Evolutionary conservation across 306 rosid species (phyloP).

Genomic region (Trichosanthes cucumerina): DNA sequence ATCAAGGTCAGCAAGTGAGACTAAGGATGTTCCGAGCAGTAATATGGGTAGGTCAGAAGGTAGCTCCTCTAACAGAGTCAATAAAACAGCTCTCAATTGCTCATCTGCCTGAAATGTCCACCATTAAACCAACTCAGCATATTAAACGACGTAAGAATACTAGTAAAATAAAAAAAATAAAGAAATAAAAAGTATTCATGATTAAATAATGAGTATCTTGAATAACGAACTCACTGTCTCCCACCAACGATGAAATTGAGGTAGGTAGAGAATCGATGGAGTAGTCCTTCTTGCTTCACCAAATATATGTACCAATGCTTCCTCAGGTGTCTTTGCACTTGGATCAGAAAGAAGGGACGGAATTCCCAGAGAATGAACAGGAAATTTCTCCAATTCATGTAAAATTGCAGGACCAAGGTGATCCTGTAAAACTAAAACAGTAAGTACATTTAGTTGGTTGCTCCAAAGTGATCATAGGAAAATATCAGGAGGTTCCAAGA

Average conservation of each 20-base stretch:
- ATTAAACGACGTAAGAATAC: not conserved
- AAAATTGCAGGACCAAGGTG: slow-evolving; percentile 98
- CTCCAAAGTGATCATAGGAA: slow-evolving; percentile 14
- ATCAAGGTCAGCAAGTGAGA: slow-evolving; percentile 54
- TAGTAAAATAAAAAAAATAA: not conserved
- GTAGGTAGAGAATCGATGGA: slow-evolving; percentile 86
- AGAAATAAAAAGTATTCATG: not conserved
- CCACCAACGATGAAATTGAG: slow-evolving; percentile 97
- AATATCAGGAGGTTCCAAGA: slow-evolving; percentile 31
- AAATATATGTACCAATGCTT: slow-evolving; percentile 92
- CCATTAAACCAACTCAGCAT: slow-evolving; percentile 20
- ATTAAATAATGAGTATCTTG: not conserved
- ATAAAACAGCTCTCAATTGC: slow-evolving; percentile 85
- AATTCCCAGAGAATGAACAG: slow-evolving; percentile 89
- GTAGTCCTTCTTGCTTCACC: slow-evolving; percentile 96
- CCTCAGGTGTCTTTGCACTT: slow-evolving; percentile 97
- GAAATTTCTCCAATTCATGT: slow-evolving; percentile 95
- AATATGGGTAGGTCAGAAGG: slow-evolving; percentile 81
- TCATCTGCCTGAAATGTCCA: slow-evolving; percentile 69
- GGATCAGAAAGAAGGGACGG: slow-evolving; percentile 95
- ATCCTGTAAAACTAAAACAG: slow-evolving; percentile 99
- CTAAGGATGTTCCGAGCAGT: slow-evolving; percentile 71
- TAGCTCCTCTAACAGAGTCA: slow-evolving; percentile 77
- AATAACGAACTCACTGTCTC: slow-evolving; percentile 63
- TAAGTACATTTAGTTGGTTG: slow-evolving; percentile 69